A percentile compares a stretch with the other conserved stretches of the same genome.
phyloP scores from a whole-genome alignment of 768 basidiomycete genomes.

The Galerina marginata region DNA sequence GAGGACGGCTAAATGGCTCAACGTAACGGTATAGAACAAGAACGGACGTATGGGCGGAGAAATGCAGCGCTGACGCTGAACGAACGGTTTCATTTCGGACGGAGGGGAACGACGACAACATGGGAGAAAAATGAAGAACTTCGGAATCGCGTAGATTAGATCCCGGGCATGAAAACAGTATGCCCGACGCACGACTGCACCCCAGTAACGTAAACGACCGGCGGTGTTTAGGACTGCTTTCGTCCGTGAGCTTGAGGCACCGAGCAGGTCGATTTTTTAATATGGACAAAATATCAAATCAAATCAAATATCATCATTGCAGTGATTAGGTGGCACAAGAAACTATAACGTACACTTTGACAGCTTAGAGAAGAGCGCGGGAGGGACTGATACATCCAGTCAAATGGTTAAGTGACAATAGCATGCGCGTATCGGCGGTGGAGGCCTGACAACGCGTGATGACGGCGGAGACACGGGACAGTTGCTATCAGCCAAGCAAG shows the following conservation, averaged over 20 bases:
- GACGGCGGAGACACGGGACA: neutral
- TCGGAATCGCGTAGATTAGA: no score
- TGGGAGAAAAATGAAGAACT: no score
- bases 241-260: neutral
- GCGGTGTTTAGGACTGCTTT: no score
- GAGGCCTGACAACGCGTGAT: slow-evolving; percentile 2
- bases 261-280: neutral
- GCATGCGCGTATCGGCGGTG: neutral
- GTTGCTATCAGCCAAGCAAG: neutral
- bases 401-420: slow-evolving; percentile 2
- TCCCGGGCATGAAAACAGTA: no score
- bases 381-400: neutral
- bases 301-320: slow-evolving; percentile 3
- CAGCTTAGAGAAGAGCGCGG: neutral
- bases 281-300: neutral
- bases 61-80: neutral
- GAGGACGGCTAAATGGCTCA: no score
- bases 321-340: neutral
- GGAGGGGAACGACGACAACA: neutral
- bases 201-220: no score
- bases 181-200: no score
- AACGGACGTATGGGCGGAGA: neutral
- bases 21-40: no score
- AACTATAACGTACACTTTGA: slow-evolving; percentile 3
- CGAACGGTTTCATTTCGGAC: slow-evolving; percentile 7